Percentiles rank a stretch among this genome's conserved stretches.
Conservation (phyloP, 2,329 filamentous ascomycete genomes). For the Penicillium capsulatum region DNA sequence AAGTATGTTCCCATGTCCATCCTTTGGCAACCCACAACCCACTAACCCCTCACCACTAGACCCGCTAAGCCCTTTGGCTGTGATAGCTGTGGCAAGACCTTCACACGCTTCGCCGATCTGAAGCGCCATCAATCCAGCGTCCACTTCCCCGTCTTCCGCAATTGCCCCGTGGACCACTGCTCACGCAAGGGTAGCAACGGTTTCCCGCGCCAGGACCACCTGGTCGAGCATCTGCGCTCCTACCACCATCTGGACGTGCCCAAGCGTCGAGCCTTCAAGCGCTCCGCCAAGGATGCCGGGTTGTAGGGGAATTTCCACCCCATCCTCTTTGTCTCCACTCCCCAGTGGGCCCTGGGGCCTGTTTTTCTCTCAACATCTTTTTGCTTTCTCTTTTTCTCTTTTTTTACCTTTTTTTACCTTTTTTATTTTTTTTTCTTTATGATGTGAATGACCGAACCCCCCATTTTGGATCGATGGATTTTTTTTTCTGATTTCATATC, state of each 20-base stretch:
- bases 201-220: conserved; percentile 56
- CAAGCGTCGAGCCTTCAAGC: conserved; percentile 36
- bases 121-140: conserved; percentile 48
- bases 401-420: neutral
- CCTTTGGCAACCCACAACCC: neutral
- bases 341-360: no score
- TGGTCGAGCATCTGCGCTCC: conserved; percentile 54
- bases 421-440: neutral
- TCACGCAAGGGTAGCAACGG: conserved; percentile 46
- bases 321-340: no score
- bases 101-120: conserved; percentile 48
- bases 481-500: neutral
- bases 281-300: conserved; percentile 16
- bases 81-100: conserved; percentile 36
- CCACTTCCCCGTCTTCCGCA: conserved; percentile 42
- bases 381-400: no score
- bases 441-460: neutral
- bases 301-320: no score
- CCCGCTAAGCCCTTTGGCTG: conserved; percentile 31
- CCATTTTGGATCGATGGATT: no score
- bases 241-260: conserved; percentile 50
- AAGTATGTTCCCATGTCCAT: conserved; percentile 27
- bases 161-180: conserved; percentile 45
- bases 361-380: no score
- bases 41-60: conserved; percentile 18